These are phyloP conservation scores for Oryza punctata DNA, from an alignment of 176 grass and related monocot species.

Conservation along the genomic window DNA sequence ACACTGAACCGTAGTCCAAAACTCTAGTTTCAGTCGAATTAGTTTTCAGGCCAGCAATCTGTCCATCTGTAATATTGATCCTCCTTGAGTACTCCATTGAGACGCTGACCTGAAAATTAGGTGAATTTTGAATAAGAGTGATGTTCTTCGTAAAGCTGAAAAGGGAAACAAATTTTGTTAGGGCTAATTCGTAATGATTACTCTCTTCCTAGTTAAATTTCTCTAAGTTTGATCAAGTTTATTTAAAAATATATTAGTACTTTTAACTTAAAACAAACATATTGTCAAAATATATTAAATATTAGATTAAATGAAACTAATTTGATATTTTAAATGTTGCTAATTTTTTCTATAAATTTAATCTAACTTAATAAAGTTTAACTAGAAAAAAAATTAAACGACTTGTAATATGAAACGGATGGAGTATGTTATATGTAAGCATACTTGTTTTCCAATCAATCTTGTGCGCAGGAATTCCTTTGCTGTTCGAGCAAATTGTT, in stretches of 20 bases:
- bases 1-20: slow-evolving; percentile 90
- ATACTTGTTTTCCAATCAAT: slow-evolving; percentile 93
- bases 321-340: too few relatives aligned
- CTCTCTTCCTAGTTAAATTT: too few relatives aligned
- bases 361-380: too few relatives aligned
- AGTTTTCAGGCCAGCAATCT: slow-evolving; percentile 39
- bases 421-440: too few relatives aligned
- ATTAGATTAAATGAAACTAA: too few relatives aligned
- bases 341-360: too few relatives aligned
- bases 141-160: neutral
- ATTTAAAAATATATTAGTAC: too few relatives aligned
- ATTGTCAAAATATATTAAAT: too few relatives aligned
- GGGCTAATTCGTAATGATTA: slow-evolving; percentile 69
- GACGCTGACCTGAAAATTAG: slow-evolving; percentile 69
- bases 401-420: too few relatives aligned
- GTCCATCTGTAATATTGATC: slow-evolving; percentile 59
- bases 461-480: slow-evolving; percentile 87
- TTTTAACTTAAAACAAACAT: too few relatives aligned
- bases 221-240: too few relatives aligned
- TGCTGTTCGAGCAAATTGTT: slow-evolving; percentile 71
- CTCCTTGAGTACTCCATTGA: slow-evolving; percentile 96
- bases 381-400: too few relatives aligned
- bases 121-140: slow-evolving; percentile 3
- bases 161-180: slow-evolving; percentile 6
- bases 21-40: slow-evolving; percentile 59